Evolutionary conservation across 768 basidiomycete species (phyloP), one percentile per base, ranked within the genome.

Genomic region (Suillus variegatus): DNA sequence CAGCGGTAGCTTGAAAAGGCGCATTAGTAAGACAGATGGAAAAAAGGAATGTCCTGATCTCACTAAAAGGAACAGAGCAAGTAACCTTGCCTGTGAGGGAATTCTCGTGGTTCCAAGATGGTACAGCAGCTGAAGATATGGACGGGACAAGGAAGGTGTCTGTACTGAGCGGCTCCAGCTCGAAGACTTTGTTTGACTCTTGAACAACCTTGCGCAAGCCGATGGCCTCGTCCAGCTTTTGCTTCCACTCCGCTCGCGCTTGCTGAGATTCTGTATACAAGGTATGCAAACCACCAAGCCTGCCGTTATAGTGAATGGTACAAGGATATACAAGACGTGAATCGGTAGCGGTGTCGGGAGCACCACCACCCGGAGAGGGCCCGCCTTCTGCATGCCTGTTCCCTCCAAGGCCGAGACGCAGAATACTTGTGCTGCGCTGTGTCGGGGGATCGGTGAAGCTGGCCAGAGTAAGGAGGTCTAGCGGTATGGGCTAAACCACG

Each of bases 181-280:
- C 95, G 70, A 98, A 97, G 20, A 94, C 94, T 81, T 94, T 95
- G 77, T 94, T 95, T 32, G 92, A 91, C 73, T 98, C 96, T 73
- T 96, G 92, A 36, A 95, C 94, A 41, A 91, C 88, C 71, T 86
- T 89, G 54, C 96, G 86, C 64, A 97, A 73, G 10, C 89, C 91
- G 61, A 95, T 86, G 18, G 96, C 95, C 75, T 97, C 93, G 65
- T 94, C 88, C 5, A 99, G 79, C 75, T 94, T 95, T 70, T 87
- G 81, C 76, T 93, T 90, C 97, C 97, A 99, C 65, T 96, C 95
- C 9, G 80, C 73, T 2, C 97, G 87, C 3, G 85, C 85, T 47
- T 90, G 87, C 4, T 85, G 78, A 0, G 89, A 87, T 68, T 98
- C 96, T 8, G 95, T 92, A 75, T 93, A 99, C 1, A 98, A 78